These are phyloP conservation scores for Nannizziopsis arthrosporioides DNA, from an alignment of 2,329 filamentous ascomycete species.

Conservation along the genomic window DNA sequence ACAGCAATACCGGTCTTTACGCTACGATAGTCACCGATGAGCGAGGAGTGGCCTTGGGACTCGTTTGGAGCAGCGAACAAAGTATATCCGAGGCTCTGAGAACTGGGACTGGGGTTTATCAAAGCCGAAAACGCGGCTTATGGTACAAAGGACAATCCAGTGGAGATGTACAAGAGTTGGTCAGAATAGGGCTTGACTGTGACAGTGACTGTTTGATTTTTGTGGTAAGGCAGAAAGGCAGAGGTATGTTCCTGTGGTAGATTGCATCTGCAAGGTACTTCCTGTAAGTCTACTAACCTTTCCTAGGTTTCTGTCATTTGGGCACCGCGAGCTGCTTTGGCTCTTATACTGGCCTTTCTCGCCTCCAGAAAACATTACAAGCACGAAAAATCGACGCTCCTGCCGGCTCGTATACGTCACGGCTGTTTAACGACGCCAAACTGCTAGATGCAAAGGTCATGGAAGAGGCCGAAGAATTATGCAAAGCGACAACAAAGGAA, in stretches of 20 bases:
- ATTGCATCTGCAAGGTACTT: slow-evolving; percentile 15
- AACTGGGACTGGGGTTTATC: slow-evolving; percentile 78
- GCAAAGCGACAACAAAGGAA: slow-evolving; percentile 67
- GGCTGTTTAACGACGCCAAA: slow-evolving; percentile 84
- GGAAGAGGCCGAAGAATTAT: slow-evolving; percentile 94
- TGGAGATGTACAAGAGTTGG: slow-evolving; percentile 81
- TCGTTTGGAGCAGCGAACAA: slow-evolving; percentile 89
- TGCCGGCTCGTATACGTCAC: slow-evolving; percentile 80
- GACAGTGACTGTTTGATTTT: slow-evolving; percentile 89
- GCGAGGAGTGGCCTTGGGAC: slow-evolving; percentile 66
- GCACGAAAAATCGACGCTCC: slow-evolving; percentile 74
- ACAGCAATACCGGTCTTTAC: slow-evolving; percentile 71
- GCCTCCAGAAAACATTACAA: slow-evolving; percentile 74
- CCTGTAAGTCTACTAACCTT: not conserved
- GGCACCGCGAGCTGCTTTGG: slow-evolving; percentile 90
- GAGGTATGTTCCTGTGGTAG: slow-evolving; percentile 37
- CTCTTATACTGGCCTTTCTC: slow-evolving; percentile 65
- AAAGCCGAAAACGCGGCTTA: slow-evolving; percentile 85
- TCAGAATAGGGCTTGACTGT: slow-evolving; percentile 78
- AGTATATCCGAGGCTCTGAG: slow-evolving; percentile 77
- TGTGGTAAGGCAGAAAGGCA: slow-evolving; percentile 75
- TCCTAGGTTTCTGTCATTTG: slow-evolving; percentile 75
- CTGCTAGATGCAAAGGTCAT: slow-evolving; percentile 91
- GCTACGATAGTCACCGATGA: slow-evolving; percentile 88
- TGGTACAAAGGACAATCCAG: slow-evolving; percentile 97